Base-by-base conservation (phyloP, 352 stramenopile genomes). In the Phytopythium kandeliae region DNA sequence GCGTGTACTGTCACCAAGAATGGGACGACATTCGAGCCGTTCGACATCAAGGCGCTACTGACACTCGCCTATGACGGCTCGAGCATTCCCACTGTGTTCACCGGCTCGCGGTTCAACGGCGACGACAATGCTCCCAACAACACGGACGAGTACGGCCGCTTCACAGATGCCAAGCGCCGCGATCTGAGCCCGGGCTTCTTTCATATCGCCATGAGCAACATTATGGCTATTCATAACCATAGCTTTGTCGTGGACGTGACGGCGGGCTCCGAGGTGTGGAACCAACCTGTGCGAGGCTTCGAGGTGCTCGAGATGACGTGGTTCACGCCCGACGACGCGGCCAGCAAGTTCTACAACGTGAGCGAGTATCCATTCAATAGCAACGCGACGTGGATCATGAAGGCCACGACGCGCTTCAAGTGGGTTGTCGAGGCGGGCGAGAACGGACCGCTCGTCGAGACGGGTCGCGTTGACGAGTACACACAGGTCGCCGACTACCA, bases 331-430 rank as follows among this genome's bases (percentile, higher is more conserved):
- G 34, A 46, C 5, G 61, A 58, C 25, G 70, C 65, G 2, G 70
- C 65, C 2, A 63, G 65, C 28, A 75, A 64, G 34, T 81, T 76
- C 57, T 80, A 79, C 52, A 60, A 76, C 4, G 48, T 54, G 3
- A 54, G 62, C 5, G 71, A 67, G 49, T 88, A 88, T 51, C 70
- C 73, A 33, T 89, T 86, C 64, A 89, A 89, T 58, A 54, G 63
- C 7, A 64, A 69, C 12, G 71, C 71, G 33, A 74, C 68, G 43
- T 78, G 65, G 50, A 67, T 89, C 31, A 57, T 71, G 9, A 70
- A 75, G 43, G 60, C 82, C 30, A 81, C 76, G 37, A 83, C 59
- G 9, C 74, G 75, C 30, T 80, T 89, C 49, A 68, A 63, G 48
- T 86, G 69, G 71, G 67, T 86, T 25, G 65, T 80, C 26, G 76